These are phyloP conservation scores for Quercus tomentella DNA, from an alignment of 331 rosid genomes.

Conservation along the genomic window DNA sequence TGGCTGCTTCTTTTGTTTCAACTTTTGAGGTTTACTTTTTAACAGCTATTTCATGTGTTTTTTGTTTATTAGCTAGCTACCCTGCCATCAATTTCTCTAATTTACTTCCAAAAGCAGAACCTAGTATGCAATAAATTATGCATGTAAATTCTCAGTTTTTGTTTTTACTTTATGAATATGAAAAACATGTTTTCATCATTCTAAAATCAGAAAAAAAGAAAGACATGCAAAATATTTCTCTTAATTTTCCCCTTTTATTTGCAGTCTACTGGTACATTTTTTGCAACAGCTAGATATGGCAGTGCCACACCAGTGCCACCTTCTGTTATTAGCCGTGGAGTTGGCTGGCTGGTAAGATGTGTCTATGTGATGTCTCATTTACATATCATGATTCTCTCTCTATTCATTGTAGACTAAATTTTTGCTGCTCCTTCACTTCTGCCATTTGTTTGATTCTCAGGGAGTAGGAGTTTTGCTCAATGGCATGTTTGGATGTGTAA, in stretches of 20 bases:
- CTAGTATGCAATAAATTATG: neutral
- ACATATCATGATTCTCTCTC: neutral
- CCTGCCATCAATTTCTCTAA: neutral
- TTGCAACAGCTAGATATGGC: conserved; percentile 75
- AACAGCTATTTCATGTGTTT: neutral
- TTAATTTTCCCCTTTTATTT: conserved; percentile 1
- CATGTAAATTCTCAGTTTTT: neutral
- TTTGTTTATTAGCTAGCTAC: neutral
- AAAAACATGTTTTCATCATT: no score
- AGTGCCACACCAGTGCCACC: conserved; percentile 93
- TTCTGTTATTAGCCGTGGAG: conserved; percentile 69
- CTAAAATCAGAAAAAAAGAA: neutral
- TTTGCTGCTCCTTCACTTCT: neutral
- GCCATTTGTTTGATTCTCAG: conserved; percentile 28
- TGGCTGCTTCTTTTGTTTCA: conserved; percentile 78
- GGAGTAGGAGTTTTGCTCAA: conserved; percentile 56
- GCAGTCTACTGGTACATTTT: conserved; percentile 79
- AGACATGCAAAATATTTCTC: neutral
- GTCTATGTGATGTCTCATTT: neutral
- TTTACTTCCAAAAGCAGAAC: neutral
- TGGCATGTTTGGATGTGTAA: conserved; percentile 61
- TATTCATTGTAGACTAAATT: neutral
- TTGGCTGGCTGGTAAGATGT: conserved; percentile 74
- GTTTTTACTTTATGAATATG: neutral
- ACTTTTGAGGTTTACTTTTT: conserved; percentile 62